Base-by-base conservation (phyloP, 164 flowering plant species). In the grape (Vitis vinifera) region DNA sequence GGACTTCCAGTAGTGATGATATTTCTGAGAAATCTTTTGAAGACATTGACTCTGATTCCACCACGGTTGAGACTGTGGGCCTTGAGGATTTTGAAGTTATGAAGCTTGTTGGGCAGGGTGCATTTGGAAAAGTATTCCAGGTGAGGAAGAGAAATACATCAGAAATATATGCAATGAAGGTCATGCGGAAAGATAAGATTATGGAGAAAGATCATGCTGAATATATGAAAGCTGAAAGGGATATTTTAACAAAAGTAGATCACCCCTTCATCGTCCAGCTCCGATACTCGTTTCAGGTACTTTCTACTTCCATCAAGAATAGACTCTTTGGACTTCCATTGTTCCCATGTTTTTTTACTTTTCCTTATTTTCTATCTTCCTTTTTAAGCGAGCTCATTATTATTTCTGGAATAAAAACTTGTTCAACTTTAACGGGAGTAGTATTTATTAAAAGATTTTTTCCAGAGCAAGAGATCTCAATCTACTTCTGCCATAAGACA, bases 91-190 rank as follows among this genome's bases (percentile, higher is more conserved):
- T 92, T 85, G 97, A 92, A 74, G 75, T 92, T 48, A 68, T 92
- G 85, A 94, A 82, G 81, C 83, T 91, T 71, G 97, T 92, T 19
- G 97, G 98, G 69, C 88, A 88, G 79, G 98, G 97, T 68, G 93
- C 97, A 47, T 94, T 94, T 86, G 98, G 84, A 53, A 91, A 89
- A 77, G 98, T 94, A 11, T 94, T 77, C 72, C 97, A 94, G 80
- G 98, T 94, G 72, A 85, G 85, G 80, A 92, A 83, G 75, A 89
- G 70, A 68, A 90, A 89, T 23, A 85, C 91, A 9, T 72, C 86
- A 19, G 97, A 94, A 75, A 91, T 94, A 61, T 94, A 85, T 76
- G 98, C 98, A 68, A 93, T 93, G 98, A 93, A 93, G 82, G 98
- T 93, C 49, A 87, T 92, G 91, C 77, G 96, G 66, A 92, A 92